Conservation (phyloP, 176 grass and related monocot genomes). For the Lolium multiflorum region DNA sequence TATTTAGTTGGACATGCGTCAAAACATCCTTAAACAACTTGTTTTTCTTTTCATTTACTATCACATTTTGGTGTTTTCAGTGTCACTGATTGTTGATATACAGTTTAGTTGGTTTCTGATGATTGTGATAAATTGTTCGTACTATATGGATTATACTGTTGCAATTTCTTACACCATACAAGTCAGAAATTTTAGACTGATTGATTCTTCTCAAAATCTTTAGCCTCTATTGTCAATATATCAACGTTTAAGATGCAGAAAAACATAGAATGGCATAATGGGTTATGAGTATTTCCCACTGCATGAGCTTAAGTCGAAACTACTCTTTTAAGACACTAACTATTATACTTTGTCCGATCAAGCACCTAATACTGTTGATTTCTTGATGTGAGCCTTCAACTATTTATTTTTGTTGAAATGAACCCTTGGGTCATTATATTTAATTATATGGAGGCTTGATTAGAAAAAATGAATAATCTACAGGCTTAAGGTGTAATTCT, state of each 20-base stretch:
- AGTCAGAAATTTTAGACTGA: background rate
- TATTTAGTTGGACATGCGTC: background rate
- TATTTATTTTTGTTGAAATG: background rate
- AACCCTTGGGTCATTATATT: background rate
- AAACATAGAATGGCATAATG: background rate
- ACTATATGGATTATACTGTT: background rate
- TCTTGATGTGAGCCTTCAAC: background rate
- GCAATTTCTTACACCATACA: slow-evolving; percentile 1
- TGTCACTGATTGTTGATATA: background rate
- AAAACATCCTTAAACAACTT: background rate
- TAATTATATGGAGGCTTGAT: background rate
- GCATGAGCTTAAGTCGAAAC: background rate
- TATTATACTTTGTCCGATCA: background rate
- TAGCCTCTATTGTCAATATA: background rate
- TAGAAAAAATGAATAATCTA: background rate
- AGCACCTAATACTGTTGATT: background rate
- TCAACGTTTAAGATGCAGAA: background rate
- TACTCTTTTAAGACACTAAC: background rate
- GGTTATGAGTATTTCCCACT: background rate
- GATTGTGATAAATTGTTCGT: background rate
- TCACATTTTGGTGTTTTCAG: background rate
- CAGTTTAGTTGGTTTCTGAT: background rate
- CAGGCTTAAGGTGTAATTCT: background rate
- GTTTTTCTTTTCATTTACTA: background rate
- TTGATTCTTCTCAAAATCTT: background rate